Evolutionary conservation across 2,329 filamentous ascomycete species (phyloP).

Genomic region (Ampelomyces quisqualis): DNA sequence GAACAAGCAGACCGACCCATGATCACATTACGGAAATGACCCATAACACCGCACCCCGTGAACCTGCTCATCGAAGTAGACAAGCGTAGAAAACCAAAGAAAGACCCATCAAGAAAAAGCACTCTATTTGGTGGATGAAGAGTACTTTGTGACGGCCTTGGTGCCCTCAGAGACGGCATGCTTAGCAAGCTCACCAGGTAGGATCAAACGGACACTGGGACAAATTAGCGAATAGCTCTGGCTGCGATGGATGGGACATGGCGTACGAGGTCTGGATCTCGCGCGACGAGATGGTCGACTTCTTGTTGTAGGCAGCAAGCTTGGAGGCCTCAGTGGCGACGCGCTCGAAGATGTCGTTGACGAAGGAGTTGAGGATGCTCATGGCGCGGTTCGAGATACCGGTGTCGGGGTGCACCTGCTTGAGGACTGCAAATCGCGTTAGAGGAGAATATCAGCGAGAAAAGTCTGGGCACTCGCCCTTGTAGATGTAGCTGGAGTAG

Average conservation of each 20-base stretch:
- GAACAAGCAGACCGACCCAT: slow-evolving; percentile 51
- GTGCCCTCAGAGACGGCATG: slow-evolving; percentile 99
- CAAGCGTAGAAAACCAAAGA: slow-evolving; percentile 54
- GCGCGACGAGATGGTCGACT: slow-evolving; percentile 98
- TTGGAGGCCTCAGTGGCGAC: slow-evolving; percentile 98
- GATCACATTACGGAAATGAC: slow-evolving; percentile 53
- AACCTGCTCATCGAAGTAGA: slow-evolving; percentile 51
- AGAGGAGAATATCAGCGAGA: slow-evolving; percentile 21
- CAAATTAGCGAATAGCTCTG: slow-evolving; percentile 29
- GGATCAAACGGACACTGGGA: slow-evolving; percentile 81
- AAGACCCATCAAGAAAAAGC: slow-evolving; percentile 44
- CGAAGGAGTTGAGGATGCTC: slow-evolving; percentile 99
- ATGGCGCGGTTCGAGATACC: slow-evolving; percentile 99
- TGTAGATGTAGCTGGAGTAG: slow-evolving; percentile 99
- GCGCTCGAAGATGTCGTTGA: slow-evolving; percentile 99
- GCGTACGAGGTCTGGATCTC: slow-evolving; percentile 95
- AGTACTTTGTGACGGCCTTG: slow-evolving; percentile 99
- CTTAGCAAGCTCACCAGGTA: slow-evolving; percentile 98
- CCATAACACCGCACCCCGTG: slow-evolving; percentile 48
- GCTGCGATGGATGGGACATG: neutral
- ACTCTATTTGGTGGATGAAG: slow-evolving; percentile 95
- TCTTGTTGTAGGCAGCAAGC: slow-evolving; percentile 99
- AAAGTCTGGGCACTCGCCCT: slow-evolving; percentile 65
- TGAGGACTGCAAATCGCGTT: slow-evolving; percentile 71
- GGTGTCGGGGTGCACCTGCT: slow-evolving; percentile 99